A percentile compares a stretch with the other conserved stretches of the same genome.
These are phyloP conservation scores for Articulospora tetracladia DNA, from an alignment of 495 filamentous ascomycete genomes.

Conservation along the genomic window DNA sequence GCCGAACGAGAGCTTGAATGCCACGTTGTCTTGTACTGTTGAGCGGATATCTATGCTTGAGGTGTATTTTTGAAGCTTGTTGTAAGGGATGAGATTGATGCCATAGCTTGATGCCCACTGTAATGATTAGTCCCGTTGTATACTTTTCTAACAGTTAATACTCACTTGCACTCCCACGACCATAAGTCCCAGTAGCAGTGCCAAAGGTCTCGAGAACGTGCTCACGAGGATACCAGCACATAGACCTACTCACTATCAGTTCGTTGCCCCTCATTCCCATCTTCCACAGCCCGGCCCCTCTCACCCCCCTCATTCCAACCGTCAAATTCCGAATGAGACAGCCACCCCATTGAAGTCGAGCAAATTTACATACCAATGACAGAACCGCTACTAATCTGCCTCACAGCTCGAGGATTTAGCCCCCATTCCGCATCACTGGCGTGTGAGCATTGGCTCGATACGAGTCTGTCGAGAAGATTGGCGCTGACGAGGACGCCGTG, in stretches of 20 bases:
- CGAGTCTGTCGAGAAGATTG: constrained; percentile 7
- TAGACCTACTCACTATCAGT: constrained; percentile 44
- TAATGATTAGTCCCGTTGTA: background rate
- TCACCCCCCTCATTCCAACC: too few relatives aligned
- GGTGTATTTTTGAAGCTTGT: constrained; percentile 54
- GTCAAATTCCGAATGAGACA: too few relatives aligned
- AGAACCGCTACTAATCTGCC: constrained; percentile 67
- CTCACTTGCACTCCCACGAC: constrained; percentile 67
- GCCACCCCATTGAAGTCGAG: background rate
- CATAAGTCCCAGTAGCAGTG: constrained; percentile 65
- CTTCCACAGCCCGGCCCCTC: background rate
- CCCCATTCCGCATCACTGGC: constrained; percentile 30
- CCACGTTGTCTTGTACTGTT: constrained; percentile 60
- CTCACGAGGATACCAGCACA: constrained; percentile 65
- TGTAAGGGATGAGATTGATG: constrained; percentile 64
- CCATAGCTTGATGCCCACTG: constrained; percentile 71
- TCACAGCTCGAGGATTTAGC: constrained; percentile 50
- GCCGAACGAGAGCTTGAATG: constrained; percentile 79
- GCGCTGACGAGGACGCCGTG: background rate
- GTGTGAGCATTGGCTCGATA: constrained; percentile 24
- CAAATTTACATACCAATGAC: constrained; percentile 46
- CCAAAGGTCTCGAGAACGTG: constrained; percentile 71
- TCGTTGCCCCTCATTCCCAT: background rate
- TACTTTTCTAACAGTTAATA: too few relatives aligned
- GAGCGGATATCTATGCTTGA: constrained; percentile 52